Base-by-base conservation (phyloP, 1,139 yeast genomes). In the Zygotorulaspora mrakii region DNA sequence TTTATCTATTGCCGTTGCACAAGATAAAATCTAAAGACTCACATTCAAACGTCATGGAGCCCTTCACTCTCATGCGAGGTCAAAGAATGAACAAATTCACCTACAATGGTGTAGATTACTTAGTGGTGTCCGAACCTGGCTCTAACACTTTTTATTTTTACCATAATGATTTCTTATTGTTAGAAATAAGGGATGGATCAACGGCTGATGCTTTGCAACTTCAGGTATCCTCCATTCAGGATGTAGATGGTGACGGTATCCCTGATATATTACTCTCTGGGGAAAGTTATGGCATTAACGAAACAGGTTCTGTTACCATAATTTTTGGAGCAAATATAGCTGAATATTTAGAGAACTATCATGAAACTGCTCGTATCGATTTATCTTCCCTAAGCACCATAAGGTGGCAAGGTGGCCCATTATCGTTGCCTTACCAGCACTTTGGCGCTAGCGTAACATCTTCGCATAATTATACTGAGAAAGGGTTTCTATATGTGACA, bases 211-310 rank as follows among this genome's bases (percentile, higher is more conserved):
- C 44, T 6, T 40, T 46, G 22, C 52, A 47, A 27, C 31, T 51
- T 3, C 39, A 45, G 5, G 41, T 49, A 1, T 29, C 53, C 17
- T 42, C 50, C 0, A 54, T 59, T 0, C 57, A 55, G 3, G 71
- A 71, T 40, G 28, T 65, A 7, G 64, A 65, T 46, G 55, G 52
- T 3, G 69, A 66, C 36, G 69, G 67, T 0, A 45, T 55, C 10
- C 66, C 66, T 0, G 77, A 73, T 31, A 47, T 77, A 14, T 40
- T 73, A 1, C 50, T 77, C 2, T 71, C 51, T 3, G 44, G 74
- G 0, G 67, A 76, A 0, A 71, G 71, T 5, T 63, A 59, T 37
- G 62, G 67, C 9, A 72, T 71, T 42, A 51, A 50, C 11, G 48
- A 76, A 43, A 52, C 59, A 8, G 82, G 82, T 0, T 53, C 55